Conservation (phyloP, 2,329 filamentous ascomycete species). For the Aspergillus niger region DNA sequence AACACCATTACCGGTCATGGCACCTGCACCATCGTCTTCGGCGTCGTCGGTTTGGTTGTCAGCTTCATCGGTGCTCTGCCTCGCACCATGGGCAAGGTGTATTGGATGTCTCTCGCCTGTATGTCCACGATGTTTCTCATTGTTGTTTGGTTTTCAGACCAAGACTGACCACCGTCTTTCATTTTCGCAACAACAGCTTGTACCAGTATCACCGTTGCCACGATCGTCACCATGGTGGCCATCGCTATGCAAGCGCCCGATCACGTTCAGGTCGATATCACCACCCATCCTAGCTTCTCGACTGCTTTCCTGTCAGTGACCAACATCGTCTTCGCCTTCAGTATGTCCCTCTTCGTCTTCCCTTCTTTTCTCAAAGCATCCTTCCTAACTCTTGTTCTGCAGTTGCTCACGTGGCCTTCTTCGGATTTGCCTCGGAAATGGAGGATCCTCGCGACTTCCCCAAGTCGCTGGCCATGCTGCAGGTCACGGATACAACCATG, state of each 20-base stretch:
- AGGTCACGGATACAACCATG: conserved; percentile 59
- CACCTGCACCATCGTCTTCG: conserved; percentile 65
- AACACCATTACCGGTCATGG: conserved; percentile 63
- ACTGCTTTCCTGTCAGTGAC: conserved; percentile 62
- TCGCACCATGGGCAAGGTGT: conserved; percentile 63
- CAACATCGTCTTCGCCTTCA: conserved; percentile 72
- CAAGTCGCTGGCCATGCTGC: conserved; percentile 64
- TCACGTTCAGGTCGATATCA: conserved; percentile 36
- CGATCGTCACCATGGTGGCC: conserved; percentile 66
- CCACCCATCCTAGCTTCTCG: conserved; percentile 49
- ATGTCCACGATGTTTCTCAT: conserved; percentile 12
- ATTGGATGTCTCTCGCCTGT: conserved; percentile 62
- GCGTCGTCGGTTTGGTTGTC: conserved; percentile 58
- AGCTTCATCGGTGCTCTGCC: conserved; percentile 63
- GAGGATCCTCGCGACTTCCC: conserved; percentile 61
- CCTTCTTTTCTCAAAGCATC: neutral
- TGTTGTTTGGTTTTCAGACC: neutral
- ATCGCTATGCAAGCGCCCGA: conserved; percentile 57
- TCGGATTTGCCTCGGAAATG: conserved; percentile 66
- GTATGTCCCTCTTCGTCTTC: conserved; percentile 28
- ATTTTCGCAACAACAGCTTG: conserved; percentile 50
- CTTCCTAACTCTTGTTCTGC: neutral
- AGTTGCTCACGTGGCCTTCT: conserved; percentile 66
- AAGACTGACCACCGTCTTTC: conserved; percentile 5
- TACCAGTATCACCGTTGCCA: conserved; percentile 58